Conservation (phyloP, 164 flowering plant genomes). For the Stephania cephalantha region DNA sequence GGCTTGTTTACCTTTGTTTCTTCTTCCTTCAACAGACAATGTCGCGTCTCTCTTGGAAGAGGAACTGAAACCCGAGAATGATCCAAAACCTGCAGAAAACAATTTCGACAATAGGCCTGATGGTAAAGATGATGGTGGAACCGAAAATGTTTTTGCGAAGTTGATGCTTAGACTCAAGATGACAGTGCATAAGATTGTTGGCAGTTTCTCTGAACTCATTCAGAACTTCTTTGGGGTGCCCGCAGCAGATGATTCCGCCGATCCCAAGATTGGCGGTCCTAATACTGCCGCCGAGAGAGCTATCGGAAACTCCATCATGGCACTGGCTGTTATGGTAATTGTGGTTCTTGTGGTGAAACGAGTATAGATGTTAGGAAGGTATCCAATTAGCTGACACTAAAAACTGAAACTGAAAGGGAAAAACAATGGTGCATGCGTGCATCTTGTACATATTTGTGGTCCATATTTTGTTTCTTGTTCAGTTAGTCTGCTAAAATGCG, state of each 20-base stretch:
- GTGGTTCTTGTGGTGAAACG: slow-evolving; percentile 41
- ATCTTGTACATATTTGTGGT: no score
- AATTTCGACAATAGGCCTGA: background rate
- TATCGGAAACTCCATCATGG: slow-evolving; percentile 35
- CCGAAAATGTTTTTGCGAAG: slow-evolving; percentile 14
- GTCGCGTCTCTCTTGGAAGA: background rate
- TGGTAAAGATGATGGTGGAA: slow-evolving; percentile 7
- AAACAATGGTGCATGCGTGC: no score
- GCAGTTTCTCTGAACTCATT: slow-evolving; percentile 31
- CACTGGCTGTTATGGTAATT: slow-evolving; percentile 36
- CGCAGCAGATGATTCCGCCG: slow-evolving; percentile 15
- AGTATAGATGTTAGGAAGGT: slow-evolving; percentile 2
- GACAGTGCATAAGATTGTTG: slow-evolving; percentile 37
- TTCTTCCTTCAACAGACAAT: background rate
- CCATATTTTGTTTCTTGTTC: background rate
- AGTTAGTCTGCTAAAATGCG: background rate
- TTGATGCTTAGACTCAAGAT: slow-evolving; percentile 31
- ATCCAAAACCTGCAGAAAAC: background rate
- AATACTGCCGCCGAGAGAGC: slow-evolving; percentile 12
- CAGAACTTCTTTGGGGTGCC: slow-evolving; percentile 33
- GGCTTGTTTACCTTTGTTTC: background rate
- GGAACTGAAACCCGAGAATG: slow-evolving; percentile 6
- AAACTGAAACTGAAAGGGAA: background rate
- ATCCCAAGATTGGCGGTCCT: slow-evolving; percentile 13
- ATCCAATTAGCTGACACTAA: slow-evolving; percentile 9